Evolutionary conservation across 1,139 yeast genomes (phyloP), one percentile per base, ranked within the genome.

Genomic region (Tardiomyces blankii): DNA sequence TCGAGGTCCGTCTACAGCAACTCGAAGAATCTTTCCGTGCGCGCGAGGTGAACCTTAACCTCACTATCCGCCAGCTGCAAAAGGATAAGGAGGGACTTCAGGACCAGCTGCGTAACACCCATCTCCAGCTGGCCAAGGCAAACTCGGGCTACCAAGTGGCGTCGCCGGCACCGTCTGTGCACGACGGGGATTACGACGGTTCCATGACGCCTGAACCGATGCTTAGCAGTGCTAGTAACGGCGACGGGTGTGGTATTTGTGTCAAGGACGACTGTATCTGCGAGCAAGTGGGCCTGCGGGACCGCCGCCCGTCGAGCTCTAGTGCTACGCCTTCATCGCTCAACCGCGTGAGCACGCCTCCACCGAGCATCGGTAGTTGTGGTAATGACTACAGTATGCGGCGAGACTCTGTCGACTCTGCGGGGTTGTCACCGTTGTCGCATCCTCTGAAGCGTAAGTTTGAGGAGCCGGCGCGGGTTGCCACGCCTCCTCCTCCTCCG

Each of bases 261-360:
- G 62, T 71, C 42, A 80, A 80, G 58, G 89, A 82, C 44, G 80
- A 77, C 47, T 82, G 91, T 58, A 64, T 82, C 12, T 82, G 89
- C 61, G 88, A 76, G 47, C 65, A 72, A 2, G 75, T 79, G n/a
- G 88, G 87, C 1, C 16, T 30, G 35, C 35, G 35, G 35, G 35
- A 30, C 16, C 35, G 35, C 9, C 35, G 25, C 7, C 25, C 4
- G 25, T 21, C 25, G 25, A 21, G 25, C 7, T 21, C 25, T 4
- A 21, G 25, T 7, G 25, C 25, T 21, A 21, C 25, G 25, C 7
- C 25, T 4, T 21, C 25, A 21, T 21, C 25, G 25, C 25, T 21
- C 7, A 21, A 7, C 25, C 25, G 25, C 25, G 25, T 21, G 7
- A 7, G 25, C 25, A 21, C 25, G 7, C 4, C 7, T 4, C 25